These are phyloP conservation scores for Syncephalastrum sp. DNA, from an alignment of 371 early-diverging fungal genomes.

Conservation along the genomic window DNA sequence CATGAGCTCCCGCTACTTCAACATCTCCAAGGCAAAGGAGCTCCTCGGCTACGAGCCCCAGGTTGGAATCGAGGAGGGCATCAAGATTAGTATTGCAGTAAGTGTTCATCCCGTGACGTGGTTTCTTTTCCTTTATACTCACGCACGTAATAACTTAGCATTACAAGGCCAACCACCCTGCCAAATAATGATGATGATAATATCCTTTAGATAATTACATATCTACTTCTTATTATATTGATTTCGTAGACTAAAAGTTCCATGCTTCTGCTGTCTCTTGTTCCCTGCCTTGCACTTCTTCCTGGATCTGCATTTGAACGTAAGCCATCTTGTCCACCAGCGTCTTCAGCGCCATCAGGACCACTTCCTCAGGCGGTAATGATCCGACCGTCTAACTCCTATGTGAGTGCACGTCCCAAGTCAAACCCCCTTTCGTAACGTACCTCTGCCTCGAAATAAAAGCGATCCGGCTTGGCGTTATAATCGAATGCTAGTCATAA, in stretches of 20 bases:
- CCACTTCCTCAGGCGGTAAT: slow-evolving; percentile 85
- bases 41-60: slow-evolving; percentile 79
- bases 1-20: slow-evolving; percentile 76
- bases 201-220: slow-evolving; percentile 1
- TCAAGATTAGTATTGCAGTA: slow-evolving; percentile 43
- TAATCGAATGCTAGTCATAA: slow-evolving; percentile 75
- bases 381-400: slow-evolving; percentile 74
- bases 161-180: slow-evolving; percentile 8
- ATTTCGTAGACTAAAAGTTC: slow-evolving; percentile 18
- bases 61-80: slow-evolving; percentile 74
- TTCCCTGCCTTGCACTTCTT: slow-evolving; percentile 53
- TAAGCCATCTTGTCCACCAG: slow-evolving; percentile 82
- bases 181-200: slow-evolving; percentile 8
- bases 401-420: neutral
- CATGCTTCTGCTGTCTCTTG: slow-evolving; percentile 30
- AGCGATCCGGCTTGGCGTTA: slow-evolving; percentile 81
- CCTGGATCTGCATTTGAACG: slow-evolving; percentile 74
- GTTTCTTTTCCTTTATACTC: neutral
- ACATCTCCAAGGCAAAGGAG: slow-evolving; percentile 76
- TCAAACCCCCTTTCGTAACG: neutral
- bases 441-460: slow-evolving; percentile 90
- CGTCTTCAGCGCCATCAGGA: slow-evolving; percentile 77
- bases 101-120: slow-evolving; percentile 5
- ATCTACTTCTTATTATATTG: slow-evolving; percentile 1
- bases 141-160: neutral